Evolutionary conservation across 495 filamentous ascomycete species (phyloP).

Genomic region (Physcia stellaris): DNA sequence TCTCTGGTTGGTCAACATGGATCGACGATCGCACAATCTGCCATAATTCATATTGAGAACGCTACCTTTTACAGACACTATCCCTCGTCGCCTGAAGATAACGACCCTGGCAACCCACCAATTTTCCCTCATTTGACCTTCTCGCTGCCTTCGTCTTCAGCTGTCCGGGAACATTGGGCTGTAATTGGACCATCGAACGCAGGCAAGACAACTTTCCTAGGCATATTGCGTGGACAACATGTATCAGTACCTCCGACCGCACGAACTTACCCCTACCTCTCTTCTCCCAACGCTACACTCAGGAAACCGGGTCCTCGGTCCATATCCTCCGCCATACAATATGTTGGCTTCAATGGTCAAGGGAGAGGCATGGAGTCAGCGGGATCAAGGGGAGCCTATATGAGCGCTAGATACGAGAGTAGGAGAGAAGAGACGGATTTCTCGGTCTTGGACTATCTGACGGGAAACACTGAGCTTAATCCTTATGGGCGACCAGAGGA

Average conservation of each 20-base stretch:
- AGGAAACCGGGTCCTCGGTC: slow-evolving; percentile 41
- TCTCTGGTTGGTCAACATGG: too few species aligned
- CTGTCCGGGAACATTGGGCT: slow-evolving; percentile 48
- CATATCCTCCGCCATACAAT: slow-evolving; percentile 54
- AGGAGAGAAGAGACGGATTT: slow-evolving; percentile 76
- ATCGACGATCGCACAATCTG: slow-evolving; percentile 24
- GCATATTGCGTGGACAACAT: slow-evolving; percentile 60
- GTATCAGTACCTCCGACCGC: slow-evolving; percentile 59
- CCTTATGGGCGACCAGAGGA: slow-evolving; percentile 33
- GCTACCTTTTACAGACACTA: slow-evolving; percentile 73
- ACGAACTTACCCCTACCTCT: slow-evolving; percentile 63
- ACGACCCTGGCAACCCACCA: slow-evolving; percentile 37
- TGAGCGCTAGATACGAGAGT: slow-evolving; percentile 89
- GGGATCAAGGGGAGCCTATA: slow-evolving; percentile 54
- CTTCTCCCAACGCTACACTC: slow-evolving; percentile 41
- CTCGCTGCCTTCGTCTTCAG: slow-evolving; percentile 38
- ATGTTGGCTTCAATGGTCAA: slow-evolving; percentile 68
- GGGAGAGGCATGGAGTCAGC: slow-evolving; percentile 37
- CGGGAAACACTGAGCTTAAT: slow-evolving; percentile 66
- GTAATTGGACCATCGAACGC: slow-evolving; percentile 58
- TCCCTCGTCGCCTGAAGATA: slow-evolving; percentile 35
- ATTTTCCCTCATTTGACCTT: slow-evolving; percentile 59
- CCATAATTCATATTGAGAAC: slow-evolving; percentile 59
- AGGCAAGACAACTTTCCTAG: slow-evolving; percentile 62
- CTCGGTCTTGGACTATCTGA: slow-evolving; percentile 63